A percentile compares a stretch with the other conserved stretches of the same genome.
These are phyloP conservation scores for Neurospora sp. DNA, from an alignment of 495 filamentous ascomycete genomes.

Conservation along the genomic window DNA sequence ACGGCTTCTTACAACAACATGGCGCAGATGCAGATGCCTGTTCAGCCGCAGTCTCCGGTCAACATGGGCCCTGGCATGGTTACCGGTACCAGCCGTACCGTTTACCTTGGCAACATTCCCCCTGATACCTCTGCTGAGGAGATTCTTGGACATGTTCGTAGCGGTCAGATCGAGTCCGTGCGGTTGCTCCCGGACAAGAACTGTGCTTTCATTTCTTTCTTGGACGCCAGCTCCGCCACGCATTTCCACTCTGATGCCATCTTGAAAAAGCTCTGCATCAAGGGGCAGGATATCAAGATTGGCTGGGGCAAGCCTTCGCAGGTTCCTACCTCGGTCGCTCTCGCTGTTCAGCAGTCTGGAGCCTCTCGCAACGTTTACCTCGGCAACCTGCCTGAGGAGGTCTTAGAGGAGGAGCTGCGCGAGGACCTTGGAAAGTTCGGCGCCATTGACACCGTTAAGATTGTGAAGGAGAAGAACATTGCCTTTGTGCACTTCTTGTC, in stretches of 20 bases:
- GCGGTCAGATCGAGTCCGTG: conserved; percentile 97
- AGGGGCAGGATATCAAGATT: conserved; percentile 98
- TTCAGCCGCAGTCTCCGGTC: conserved; percentile 54
- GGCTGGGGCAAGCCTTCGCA: conserved; percentile 98
- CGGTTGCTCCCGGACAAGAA: conserved; percentile 96
- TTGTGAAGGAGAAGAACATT: conserved; percentile 96
- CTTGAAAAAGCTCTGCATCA: conserved; percentile 95
- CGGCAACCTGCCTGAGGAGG: conserved; percentile 84
- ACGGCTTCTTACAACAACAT: conserved; percentile 61
- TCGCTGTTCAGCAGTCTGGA: conserved; percentile 93
- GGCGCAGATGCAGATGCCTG: conserved; percentile 39
- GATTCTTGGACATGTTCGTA: conserved; percentile 92
- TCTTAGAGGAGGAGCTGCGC: conserved; percentile 80
- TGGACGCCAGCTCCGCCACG: conserved; percentile 91
- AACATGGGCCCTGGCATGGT: conserved; percentile 66
- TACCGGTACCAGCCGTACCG: conserved; percentile 87
- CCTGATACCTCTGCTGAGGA: conserved; percentile 97
- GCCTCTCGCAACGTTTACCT: conserved; percentile 98
- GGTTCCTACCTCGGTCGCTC: conserved; percentile 90
- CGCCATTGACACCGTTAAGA: conserved; percentile 92
- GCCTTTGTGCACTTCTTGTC: conserved; percentile 97
- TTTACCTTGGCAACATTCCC: conserved; percentile 96
- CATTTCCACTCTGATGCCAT: conserved; percentile 99
- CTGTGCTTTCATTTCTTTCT: conserved; percentile 98
- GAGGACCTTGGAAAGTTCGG: conserved; percentile 97